phyloP scores from a whole-genome alignment of 148 eudicot species.

The Fagopyrum tataricum region DNA sequence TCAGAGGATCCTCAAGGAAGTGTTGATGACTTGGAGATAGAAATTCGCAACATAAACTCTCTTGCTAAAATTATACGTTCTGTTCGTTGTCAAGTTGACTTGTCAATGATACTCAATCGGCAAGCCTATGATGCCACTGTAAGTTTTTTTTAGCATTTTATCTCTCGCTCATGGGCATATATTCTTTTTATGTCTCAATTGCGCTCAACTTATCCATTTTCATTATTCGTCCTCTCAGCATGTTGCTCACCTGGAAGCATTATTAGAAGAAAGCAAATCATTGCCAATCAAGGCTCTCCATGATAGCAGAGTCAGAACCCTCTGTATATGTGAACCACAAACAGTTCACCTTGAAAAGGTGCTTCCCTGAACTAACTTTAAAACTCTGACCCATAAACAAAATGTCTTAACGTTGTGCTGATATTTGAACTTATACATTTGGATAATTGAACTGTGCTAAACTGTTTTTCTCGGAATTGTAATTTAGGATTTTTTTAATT shows the following conservation, averaged over 20 bases:
- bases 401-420: neutral
- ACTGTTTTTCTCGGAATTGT: neutral
- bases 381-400: neutral
- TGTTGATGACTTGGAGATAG: conserved; percentile 77
- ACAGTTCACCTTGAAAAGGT: conserved; percentile 72
- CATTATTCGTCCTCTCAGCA: conserved; percentile 38
- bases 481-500: neutral
- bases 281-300: conserved; percentile 62
- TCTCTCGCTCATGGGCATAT: neutral
- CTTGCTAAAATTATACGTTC: conserved; percentile 64
- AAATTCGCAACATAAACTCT: conserved; percentile 75
- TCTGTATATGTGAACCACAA: conserved; percentile 56
- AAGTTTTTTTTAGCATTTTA: conserved; percentile 24
- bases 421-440: conserved; percentile 3
- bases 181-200: neutral
- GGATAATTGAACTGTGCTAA: neutral
- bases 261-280: conserved; percentile 56
- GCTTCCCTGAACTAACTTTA: conserved; percentile 9
- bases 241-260: conserved; percentile 64
- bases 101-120: conserved; percentile 69
- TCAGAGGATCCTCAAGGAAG: conserved; percentile 46
- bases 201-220: neutral
- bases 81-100: conserved; percentile 87
- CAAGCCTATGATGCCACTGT: conserved; percentile 80
- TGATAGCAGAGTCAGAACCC: conserved; percentile 71